phyloP scores from a whole-genome alignment of 2,329 filamentous ascomycete species.

The Xylaria sp. region DNA sequence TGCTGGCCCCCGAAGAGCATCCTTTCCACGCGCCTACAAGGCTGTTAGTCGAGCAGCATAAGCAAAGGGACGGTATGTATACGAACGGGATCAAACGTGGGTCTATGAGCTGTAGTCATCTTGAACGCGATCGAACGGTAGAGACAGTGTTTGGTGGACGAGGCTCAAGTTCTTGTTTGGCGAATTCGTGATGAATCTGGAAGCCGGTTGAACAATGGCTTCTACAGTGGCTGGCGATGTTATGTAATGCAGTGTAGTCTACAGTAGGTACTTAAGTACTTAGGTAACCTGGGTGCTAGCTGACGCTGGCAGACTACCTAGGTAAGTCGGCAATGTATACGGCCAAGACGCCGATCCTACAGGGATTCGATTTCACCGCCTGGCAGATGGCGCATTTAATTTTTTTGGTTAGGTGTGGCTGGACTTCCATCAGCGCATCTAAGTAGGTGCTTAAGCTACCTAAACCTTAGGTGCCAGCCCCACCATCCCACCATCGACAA shows the following conservation, averaged over 20 bases:
- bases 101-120: conserved; percentile 77
- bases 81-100: conserved; percentile 91
- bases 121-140: not conserved
- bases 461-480: too few species aligned
- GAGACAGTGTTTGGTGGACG: not conserved
- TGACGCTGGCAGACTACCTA: too few species aligned
- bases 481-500: conserved; percentile 33
- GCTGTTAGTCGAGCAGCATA: conserved; percentile 11
- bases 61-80: not conserved
- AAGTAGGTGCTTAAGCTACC: not conserved
- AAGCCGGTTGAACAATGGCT: not conserved
- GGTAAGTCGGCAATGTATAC: not conserved
- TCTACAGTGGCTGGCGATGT: not conserved
- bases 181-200: not conserved
- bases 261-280: not conserved
- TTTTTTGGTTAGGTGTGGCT: not conserved
- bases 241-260: not conserved
- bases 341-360: conserved; percentile 27
- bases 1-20: conserved; percentile 88
- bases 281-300: not conserved
- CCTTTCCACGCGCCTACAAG: conserved; percentile 83
- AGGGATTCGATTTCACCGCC: conserved; percentile 50
- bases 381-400: conserved; percentile 48
- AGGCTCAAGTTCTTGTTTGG: not conserved
- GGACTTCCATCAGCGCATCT: not conserved